phyloP scores from a whole-genome alignment of 768 basidiomycete genomes.

The Trametes coccinea region DNA sequence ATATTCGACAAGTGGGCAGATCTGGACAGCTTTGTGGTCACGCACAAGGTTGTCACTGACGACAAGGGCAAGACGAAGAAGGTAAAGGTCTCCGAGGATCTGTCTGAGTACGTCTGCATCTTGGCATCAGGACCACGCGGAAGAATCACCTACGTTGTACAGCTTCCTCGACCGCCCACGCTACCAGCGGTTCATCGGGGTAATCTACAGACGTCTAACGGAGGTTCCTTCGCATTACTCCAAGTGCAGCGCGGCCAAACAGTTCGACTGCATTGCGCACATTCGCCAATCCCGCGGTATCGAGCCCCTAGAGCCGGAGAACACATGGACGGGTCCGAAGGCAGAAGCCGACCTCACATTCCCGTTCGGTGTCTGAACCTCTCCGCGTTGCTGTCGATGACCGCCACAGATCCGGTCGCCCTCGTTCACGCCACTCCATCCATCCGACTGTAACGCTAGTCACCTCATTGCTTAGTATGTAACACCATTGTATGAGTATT shows the following conservation, averaged over 20 bases:
- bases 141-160: neutral
- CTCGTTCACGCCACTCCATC: too few species aligned
- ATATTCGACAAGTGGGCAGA: slow-evolving; percentile 26
- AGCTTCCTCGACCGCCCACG: slow-evolving; percentile 28
- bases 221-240: slow-evolving; percentile 33
- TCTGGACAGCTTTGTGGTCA: slow-evolving; percentile 24
- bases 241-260: slow-evolving; percentile 27
- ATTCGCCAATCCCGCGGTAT: slow-evolving; percentile 26
- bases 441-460: neutral
- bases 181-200: slow-evolving; percentile 33
- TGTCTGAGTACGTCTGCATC: slow-evolving; percentile 24
- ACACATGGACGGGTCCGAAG: slow-evolving; percentile 19
- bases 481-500: neutral
- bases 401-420: too few species aligned
- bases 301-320: slow-evolving; percentile 26
- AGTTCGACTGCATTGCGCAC: slow-evolving; percentile 31
- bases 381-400: neutral
- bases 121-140: neutral
- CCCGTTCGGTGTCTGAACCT: slow-evolving; percentile 25
- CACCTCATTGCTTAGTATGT: neutral
- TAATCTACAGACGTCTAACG: slow-evolving; percentile 30
- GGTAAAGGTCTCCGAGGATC: slow-evolving; percentile 19
- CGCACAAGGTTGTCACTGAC: slow-evolving; percentile 19
- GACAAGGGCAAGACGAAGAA: slow-evolving; percentile 22
- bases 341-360: slow-evolving; percentile 24